Base-by-base conservation (phyloP, 345 rosid genomes). In the Clarkia xantiana region DNA sequence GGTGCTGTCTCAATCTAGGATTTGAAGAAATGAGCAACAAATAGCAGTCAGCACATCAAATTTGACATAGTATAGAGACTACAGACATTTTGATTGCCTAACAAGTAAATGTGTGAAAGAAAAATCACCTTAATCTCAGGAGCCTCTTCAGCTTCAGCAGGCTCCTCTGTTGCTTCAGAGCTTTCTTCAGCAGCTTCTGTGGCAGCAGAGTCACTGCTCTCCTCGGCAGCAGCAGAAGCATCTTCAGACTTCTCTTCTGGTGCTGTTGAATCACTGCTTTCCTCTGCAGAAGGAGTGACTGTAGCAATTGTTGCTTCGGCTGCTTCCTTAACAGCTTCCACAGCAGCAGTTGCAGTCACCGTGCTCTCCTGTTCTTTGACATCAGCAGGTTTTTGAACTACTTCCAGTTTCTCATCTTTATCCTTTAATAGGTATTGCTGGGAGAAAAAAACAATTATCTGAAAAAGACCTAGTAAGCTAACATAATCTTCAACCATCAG, bases 1-100 rank as follows among this genome's bases (percentile, higher is more conserved):
- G 96, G 96, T 57, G 98, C 98, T 14, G 96, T 91, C 78, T 84
- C 96, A 58, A 91, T 77, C 98, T 91, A 69, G 38, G 55, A 55
- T 40, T 48, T 1, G 2, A 44, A 13, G 51, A 14, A 45, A 67
- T 52, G 51, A 9, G 57, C 58, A 19, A 47, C 34, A 2, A 47
- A 17, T 51, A 47, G 48, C 12, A 20, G 47, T n/a, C 36, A 25
- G 38, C 20, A 46, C 18, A 23, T 9, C 44, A 25, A 6, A 16
- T 16, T 17, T 6, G 44, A 9, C 11, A 55, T 44, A 46, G 14
- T 6, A 38, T 18, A 50, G 29, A 17, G 39, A 10, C 4, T 2
- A 13, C 44, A 19, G n/a, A 13, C 11, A 40, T 12, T 38, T 38
- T 34, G 16, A 18, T 10, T 13, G 25, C 23, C 18, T 15, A 42